Conservation (phyloP, 2,329 filamentous ascomycete species). For the Pseudogymnoascus sp. region DNA sequence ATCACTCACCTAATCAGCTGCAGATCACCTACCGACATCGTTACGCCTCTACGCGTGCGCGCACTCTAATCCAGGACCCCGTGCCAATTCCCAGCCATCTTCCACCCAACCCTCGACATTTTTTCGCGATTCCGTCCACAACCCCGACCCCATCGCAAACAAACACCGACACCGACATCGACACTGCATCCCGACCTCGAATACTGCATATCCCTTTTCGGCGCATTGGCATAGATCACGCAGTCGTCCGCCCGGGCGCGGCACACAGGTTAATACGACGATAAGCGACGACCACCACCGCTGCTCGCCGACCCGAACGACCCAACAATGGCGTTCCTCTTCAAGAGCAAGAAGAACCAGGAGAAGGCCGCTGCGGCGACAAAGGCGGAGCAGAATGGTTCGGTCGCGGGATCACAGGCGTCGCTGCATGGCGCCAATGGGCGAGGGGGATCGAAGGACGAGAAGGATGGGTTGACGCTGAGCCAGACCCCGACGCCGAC, state of each 20-base stretch:
- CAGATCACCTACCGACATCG: neutral
- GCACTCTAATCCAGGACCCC: conserved; percentile 1
- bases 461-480: conserved; percentile 42
- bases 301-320: conserved; percentile 32
- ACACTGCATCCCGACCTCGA: neutral
- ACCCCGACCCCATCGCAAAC: neutral
- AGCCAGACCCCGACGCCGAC: conserved; percentile 65
- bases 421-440: conserved; percentile 42
- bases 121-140: neutral
- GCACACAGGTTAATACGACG: neutral
- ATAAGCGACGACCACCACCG: conserved; percentile 22
- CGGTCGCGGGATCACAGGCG: conserved; percentile 31
- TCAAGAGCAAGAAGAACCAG: conserved; percentile 73
- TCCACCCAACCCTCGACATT: conserved; percentile 6
- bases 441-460: conserved; percentile 38
- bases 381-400: conserved; percentile 15
- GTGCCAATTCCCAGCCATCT: conserved; percentile 6
- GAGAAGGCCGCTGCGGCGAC: conserved; percentile 44
- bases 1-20: neutral
- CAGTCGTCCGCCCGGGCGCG: conserved; percentile 21
- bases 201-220: neutral
- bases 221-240: conserved; percentile 19
- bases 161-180: neutral
- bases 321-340: conserved; percentile 66
- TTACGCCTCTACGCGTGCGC: conserved; percentile 1